phyloP scores from a whole-genome alignment of 306 rosid genomes.

The Vigna trinervia region DNA sequence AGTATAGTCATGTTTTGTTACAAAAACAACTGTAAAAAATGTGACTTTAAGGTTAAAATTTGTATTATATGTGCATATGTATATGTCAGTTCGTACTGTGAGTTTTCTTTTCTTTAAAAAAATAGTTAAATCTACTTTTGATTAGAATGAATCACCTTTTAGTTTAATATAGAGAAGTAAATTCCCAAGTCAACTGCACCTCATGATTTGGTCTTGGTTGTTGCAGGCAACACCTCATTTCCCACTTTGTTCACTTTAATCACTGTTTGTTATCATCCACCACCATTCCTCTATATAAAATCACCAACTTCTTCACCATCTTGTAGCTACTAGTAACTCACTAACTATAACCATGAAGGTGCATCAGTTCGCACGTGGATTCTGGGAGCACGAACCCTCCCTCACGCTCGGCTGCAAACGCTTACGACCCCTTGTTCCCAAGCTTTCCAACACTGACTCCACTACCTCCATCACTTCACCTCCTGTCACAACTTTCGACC shows the following conservation, averaged over 20 bases:
- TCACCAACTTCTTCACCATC: constrained; percentile 56
- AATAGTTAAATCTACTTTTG: neutral
- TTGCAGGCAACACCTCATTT: constrained; percentile 82
- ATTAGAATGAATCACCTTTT: constrained; percentile 27
- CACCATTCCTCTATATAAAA: constrained; percentile 51
- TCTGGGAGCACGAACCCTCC: constrained; percentile 88
- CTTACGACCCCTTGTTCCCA: constrained; percentile 94
- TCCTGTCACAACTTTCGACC: constrained; percentile 63
- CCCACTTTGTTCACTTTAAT: constrained; percentile 55
- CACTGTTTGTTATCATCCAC: constrained; percentile 20
- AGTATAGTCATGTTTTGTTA: too few relatives aligned
- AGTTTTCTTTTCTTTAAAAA: neutral
- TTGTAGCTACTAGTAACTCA: constrained; percentile 35
- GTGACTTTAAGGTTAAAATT: too few relatives aligned
- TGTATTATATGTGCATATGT: neutral
- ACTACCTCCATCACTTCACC: neutral
- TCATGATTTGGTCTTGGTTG: constrained; percentile 92
- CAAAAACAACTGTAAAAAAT: too few relatives aligned
- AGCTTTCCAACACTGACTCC: constrained; percentile 47
- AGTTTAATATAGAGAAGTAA: constrained; percentile 37
- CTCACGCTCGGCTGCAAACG: constrained; percentile 89
- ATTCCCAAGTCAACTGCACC: constrained; percentile 90
- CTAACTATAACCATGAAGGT: constrained; percentile 73
- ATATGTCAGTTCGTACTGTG: neutral
- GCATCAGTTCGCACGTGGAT: constrained; percentile 90